Evolutionary conservation across 1,139 yeast genomes (phyloP), one percentile per base, ranked within the genome.

Genomic region (Schwanniomyces etchellsii): DNA sequence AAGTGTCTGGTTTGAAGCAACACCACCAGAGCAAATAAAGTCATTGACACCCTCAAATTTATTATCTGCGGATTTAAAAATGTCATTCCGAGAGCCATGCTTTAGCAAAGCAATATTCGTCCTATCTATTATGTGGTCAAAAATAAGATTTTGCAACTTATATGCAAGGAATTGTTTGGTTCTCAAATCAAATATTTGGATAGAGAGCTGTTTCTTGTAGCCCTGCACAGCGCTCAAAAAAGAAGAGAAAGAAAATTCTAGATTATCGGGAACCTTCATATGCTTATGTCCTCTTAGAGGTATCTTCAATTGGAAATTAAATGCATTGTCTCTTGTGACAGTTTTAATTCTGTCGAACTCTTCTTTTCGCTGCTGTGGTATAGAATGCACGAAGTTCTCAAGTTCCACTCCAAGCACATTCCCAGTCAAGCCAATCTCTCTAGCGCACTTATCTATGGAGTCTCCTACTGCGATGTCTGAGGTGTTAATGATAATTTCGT

Each of bases 391-490:
- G 42, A 72, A 78, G 5, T 37, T 42, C 45, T 91, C 97, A 53
- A 88, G 55, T 40, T 82, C 95, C 42, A 73, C 80, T 1, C 96
- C 98, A 28, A 89, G 70, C 84, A 88, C 83, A 39, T 77, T 79
- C 0, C 96, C 96, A 21, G 52, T 53, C 25, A 89, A 55, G 0
- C 96, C 96, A 29, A 93, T 50, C 39, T 78, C 86, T 35, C 96
- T 65, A 0, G 96, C 95, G 53, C 95, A 86, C 54, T 91, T 89
- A 54, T 91, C 99, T 15, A 91, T 57, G 1, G 95, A 82, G 52
- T 91, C 96, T 0, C 98, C 99, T 4, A 83, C 82, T 0, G 98
- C 96, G 16, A 88, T 84, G 49, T 91, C 98, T 17, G 76, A 59
- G 0, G 95, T 83, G 45, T 88, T 72, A 7, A 82, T 76, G 4